These are phyloP conservation scores for Debaryomyces prosopidis DNA, from an alignment of 805 yeast genomes.

Conservation along the genomic window DNA sequence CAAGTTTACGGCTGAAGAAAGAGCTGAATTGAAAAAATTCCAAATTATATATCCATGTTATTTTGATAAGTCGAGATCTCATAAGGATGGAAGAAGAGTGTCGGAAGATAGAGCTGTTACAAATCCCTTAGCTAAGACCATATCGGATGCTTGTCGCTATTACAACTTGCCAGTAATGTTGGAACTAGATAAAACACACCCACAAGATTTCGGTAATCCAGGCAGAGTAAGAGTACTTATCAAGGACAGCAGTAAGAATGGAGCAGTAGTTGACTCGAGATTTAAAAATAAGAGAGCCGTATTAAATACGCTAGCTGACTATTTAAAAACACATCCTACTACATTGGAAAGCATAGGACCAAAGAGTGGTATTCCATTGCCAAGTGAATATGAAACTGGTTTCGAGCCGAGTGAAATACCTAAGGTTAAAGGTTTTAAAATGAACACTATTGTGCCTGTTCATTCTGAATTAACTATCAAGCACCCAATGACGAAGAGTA, in stretches of 20 bases:
- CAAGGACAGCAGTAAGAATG: conserved; percentile 47
- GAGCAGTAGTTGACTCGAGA: conserved; percentile 32
- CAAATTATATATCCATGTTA: conserved; percentile 89
- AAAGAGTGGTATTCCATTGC: conserved; percentile 58
- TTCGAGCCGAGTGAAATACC: conserved; percentile 65
- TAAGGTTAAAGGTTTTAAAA: conserved; percentile 78
- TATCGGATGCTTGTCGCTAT: conserved; percentile 70
- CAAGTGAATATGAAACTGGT: conserved; percentile 56
- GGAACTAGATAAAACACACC: conserved; percentile 86
- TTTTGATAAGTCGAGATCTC: conserved; percentile 77
- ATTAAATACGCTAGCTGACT: conserved; percentile 58
- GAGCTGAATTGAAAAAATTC: conserved; percentile 64
- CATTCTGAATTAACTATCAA: conserved; percentile 78
- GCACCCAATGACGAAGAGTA: conserved; percentile 75
- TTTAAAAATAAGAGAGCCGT: conserved; percentile 60
- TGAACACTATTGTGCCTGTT: conserved; percentile 88
- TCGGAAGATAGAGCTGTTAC: conserved; percentile 65
- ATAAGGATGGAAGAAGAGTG: conserved; percentile 83
- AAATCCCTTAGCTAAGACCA: conserved; percentile 83
- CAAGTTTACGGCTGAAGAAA: conserved; percentile 52
- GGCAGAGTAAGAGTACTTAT: conserved; percentile 86
- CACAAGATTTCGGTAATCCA: conserved; percentile 96
- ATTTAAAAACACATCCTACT: conserved; percentile 68
- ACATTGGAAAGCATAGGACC: conserved; percentile 54
- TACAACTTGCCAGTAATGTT: conserved; percentile 46